Conservation (phyloP, 164 flowering plant species). For the Umbilicus rupestris region DNA sequence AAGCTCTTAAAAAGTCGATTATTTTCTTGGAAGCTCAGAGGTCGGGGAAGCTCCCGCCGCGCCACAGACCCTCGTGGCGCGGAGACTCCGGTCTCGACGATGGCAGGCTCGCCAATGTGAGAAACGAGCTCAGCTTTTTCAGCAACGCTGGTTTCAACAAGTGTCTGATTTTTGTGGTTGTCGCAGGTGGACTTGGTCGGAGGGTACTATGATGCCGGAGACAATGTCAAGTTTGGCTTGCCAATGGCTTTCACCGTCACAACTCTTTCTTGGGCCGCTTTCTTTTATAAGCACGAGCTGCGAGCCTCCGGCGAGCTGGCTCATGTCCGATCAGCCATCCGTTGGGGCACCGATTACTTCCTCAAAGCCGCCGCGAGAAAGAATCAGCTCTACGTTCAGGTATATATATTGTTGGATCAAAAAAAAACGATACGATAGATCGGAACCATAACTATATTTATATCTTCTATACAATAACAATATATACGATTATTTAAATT, state of each 20-base stretch:
- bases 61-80: conserved; percentile 54
- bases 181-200: conserved; percentile 70
- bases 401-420: conserved; percentile 7
- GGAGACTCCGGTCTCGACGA: conserved; percentile 75
- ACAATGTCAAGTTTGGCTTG: conserved; percentile 80
- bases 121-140: not conserved
- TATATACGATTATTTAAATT: too few relatives aligned
- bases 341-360: conserved; percentile 90
- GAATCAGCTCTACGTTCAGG: conserved; percentile 62
- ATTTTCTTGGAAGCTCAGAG: conserved; percentile 81
- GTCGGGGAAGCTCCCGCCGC: conserved; percentile 70
- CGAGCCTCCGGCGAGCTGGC: conserved; percentile 49
- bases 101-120: conserved; percentile 54
- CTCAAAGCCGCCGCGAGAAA: conserved; percentile 40
- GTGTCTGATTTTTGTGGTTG: not conserved
- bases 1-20: conserved; percentile 67
- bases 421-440: too few relatives aligned
- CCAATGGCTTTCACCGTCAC: conserved; percentile 94
- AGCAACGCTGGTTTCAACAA: not conserved
- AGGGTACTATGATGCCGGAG: conserved; percentile 97
- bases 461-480: too few relatives aligned
- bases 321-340: conserved; percentile 37
- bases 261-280: conserved; percentile 63
- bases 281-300: conserved; percentile 35
- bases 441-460: too few relatives aligned